These are phyloP conservation scores for Flaveria ramosissima DNA, from an alignment of 129 eudicot genomes.

Conservation along the genomic window DNA sequence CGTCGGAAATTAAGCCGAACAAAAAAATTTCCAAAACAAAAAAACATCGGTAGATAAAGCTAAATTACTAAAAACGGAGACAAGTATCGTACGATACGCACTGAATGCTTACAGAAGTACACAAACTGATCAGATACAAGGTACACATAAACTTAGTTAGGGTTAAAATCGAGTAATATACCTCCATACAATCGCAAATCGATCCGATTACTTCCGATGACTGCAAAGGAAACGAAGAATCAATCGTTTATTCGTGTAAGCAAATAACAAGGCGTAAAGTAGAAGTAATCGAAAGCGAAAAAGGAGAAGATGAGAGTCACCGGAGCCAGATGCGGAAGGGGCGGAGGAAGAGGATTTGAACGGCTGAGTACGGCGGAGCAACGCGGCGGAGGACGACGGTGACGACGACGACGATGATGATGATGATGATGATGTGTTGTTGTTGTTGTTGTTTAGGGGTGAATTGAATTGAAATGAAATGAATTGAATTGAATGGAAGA, in stretches of 20 bases:
- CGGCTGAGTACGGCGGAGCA: not conserved
- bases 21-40: not conserved
- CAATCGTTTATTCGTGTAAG: not conserved
- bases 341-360: constrained; percentile 6
- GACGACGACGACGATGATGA: not conserved
- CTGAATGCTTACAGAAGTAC: too few relatives aligned
- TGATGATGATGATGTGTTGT: not conserved
- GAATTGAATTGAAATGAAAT: not conserved
- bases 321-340: not conserved
- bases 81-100: not conserved
- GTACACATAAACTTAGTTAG: not conserved
- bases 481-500: not conserved
- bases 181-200: not conserved
- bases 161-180: constrained; percentile 12
- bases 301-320: not conserved
- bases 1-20: too few relatives aligned
- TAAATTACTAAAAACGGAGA: not conserved
- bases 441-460: not conserved
- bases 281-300: not conserved
- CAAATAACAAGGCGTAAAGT: not conserved
- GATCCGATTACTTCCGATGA: constrained; percentile 4
- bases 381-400: not conserved
- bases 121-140: not conserved
- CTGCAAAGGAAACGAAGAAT: constrained; percentile 17
- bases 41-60: not conserved